A percentile compares a stretch with the other conserved stretches of the same genome.
Conservation (phyloP, 164 flowering plant genomes). For the Nelumbo lutea region DNA sequence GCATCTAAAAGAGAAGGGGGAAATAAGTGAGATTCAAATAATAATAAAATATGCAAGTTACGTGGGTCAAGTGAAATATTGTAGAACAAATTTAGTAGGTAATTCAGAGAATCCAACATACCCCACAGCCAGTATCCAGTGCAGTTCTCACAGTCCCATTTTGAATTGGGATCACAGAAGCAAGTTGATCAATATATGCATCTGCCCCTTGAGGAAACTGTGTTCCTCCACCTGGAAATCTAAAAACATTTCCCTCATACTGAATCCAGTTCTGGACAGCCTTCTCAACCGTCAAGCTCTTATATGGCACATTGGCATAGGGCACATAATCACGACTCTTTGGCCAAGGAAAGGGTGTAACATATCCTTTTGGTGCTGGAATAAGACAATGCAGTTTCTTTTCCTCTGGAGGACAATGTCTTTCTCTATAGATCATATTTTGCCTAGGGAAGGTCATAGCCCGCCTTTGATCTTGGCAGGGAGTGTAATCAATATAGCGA, state of each 20-base stretch:
- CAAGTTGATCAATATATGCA: slow-evolving; percentile 75
- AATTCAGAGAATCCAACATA: slow-evolving; percentile 26
- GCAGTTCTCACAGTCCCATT: slow-evolving; percentile 91
- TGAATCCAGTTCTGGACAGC: slow-evolving; percentile 97
- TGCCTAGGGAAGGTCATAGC: slow-evolving; percentile 85
- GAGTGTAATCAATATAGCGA: slow-evolving; percentile 70
- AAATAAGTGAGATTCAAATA: background rate
- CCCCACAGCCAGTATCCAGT: slow-evolving; percentile 95
- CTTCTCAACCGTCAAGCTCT: slow-evolving; percentile 90
- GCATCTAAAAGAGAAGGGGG: background rate
- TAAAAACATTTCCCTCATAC: slow-evolving; percentile 80
- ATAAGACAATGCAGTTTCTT: slow-evolving; percentile 70
- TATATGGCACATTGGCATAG: slow-evolving; percentile 86
- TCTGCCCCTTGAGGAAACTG: slow-evolving; percentile 96
- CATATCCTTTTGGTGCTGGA: slow-evolving; percentile 90
- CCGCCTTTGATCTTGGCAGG: slow-evolving; percentile 85
- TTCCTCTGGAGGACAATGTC: slow-evolving; percentile 76
- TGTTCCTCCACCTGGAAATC: slow-evolving; percentile 96
- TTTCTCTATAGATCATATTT: slow-evolving; percentile 75
- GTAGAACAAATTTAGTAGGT: background rate
- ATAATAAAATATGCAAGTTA: too few relatives aligned
- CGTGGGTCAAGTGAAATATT: too few relatives aligned
- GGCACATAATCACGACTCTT: slow-evolving; percentile 93
- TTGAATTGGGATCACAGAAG: slow-evolving; percentile 67
- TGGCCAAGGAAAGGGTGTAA: slow-evolving; percentile 92